Evolutionary conservation across 768 basidiomycete species (phyloP).

Genomic region (Cubamyces sp.): DNA sequence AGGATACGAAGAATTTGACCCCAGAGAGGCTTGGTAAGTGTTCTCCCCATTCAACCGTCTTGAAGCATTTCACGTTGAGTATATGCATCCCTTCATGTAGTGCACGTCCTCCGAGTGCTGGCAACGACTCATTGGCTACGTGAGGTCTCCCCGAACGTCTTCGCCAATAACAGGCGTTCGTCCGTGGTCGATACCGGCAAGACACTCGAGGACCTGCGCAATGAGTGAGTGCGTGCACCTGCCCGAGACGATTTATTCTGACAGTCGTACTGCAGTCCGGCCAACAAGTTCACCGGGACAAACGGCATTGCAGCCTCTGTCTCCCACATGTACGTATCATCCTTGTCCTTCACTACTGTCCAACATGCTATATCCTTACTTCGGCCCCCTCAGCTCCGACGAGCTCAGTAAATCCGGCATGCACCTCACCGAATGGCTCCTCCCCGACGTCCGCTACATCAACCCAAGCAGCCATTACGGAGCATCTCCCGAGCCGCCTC

Average conservation of each 20-base stretch:
- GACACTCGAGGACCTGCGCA: conserved; percentile 1
- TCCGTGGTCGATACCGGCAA: conserved; percentile 25
- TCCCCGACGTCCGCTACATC: conserved; percentile 14
- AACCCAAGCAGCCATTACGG: too few species aligned
- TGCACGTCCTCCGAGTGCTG: conserved; percentile 24
- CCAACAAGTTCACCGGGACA: conserved; percentile 65
- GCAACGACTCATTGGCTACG: conserved; percentile 29
- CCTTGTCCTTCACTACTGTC: too few species aligned
- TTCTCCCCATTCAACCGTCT: not conserved
- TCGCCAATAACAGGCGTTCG: conserved; percentile 27
- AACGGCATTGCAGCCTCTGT: conserved; percentile 73
- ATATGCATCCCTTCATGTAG: too few species aligned
- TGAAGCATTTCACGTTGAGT: too few species aligned
- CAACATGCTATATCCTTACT: not conserved
- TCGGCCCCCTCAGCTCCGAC: not conserved
- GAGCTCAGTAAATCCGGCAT: conserved; percentile 75
- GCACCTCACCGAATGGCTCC: conserved; percentile 64
- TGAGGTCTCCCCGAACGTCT: conserved; percentile 29
- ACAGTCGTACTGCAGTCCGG: conserved; percentile 44
- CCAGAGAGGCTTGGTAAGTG: not conserved
- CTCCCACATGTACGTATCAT: conserved; percentile 66
- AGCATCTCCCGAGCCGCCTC: too few species aligned
- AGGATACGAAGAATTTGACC: not conserved
- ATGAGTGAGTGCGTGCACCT: not conserved
- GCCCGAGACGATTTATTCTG: not conserved